Conservation (phyloP, 306 rosid genomes). For the Crotalaria pallida region DNA sequence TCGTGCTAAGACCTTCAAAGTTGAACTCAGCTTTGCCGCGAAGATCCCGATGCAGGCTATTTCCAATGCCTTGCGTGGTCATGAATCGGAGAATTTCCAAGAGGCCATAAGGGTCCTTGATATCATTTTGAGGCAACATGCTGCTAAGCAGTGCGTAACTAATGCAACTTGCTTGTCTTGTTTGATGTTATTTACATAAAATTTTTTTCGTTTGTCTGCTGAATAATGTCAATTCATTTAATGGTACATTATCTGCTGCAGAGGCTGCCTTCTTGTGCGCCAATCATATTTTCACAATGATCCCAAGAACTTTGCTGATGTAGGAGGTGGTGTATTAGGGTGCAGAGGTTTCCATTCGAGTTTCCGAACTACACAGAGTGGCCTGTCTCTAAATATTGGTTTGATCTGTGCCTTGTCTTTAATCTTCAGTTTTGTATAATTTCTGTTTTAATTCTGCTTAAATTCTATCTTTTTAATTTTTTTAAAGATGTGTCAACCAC, state of each 20-base stretch:
- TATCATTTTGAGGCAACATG: constrained; percentile 81
- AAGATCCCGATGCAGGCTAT: constrained; percentile 83
- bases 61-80: constrained; percentile 71
- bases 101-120: constrained; percentile 90
- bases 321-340: constrained; percentile 92
- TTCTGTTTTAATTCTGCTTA: background rate
- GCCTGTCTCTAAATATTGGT: constrained; percentile 84
- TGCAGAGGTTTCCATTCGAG: constrained; percentile 92
- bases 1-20: constrained; percentile 58
- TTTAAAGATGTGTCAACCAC: constrained; percentile 91
- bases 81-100: constrained; percentile 75
- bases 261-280: constrained; percentile 91
- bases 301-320: constrained; percentile 49
- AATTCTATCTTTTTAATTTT: background rate
- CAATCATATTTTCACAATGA: constrained; percentile 82
- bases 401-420: background rate
- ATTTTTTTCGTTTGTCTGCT: background rate
- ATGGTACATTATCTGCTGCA: constrained; percentile 27
- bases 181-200: background rate
- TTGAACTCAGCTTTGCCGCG: constrained; percentile 78
- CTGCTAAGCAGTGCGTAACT: constrained; percentile 95
- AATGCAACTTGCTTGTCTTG: constrained; percentile 18
- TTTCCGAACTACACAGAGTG: constrained; percentile 83
- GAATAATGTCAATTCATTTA: background rate
- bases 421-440: background rate